Evolutionary conservation across 2,329 filamentous ascomycete genomes (phyloP), one percentile per base, ranked within the genome.

Genomic region (Paraconiothyrium brasiliense): DNA sequence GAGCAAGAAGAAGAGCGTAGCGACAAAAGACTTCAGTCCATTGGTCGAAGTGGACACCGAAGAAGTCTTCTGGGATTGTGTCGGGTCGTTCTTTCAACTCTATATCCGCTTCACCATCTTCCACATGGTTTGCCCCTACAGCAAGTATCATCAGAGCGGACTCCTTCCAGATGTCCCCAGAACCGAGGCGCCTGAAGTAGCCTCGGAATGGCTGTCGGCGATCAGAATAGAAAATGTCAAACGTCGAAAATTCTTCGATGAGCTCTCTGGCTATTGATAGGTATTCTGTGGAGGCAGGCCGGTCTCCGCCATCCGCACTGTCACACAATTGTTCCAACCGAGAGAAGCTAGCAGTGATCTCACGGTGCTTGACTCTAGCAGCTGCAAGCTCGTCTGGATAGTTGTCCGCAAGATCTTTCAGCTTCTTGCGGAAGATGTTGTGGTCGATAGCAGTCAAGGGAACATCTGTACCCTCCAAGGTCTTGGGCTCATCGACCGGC

Each of bases 1-100:
- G 86, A 8, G 93, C 91, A 35, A 95, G 85, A 5, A 90, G 84
- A 51, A 97, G 84, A 3, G 93, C 91, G 74, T 96, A 96, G 71
- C 95, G 92, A 39, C 96, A 85, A 74, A 99, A 97, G 0, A 97
- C 85, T 68, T 96, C 92, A 3, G 97, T 85, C 95, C 95, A 99
- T 50, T 89, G 86, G 60, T 89, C 84, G 73, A 98, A 97, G 0
- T 89, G 83, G 50, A 98, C 92, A 8, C 91, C 91, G 67, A 92
- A 90, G 73, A 93, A 94, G 61, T 85, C 83, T 50, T 78, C 78
- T 2, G 86, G 86, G 41, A 84, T 34, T 6, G 49, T 27, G 20
- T 72, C 68, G 16, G 74, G 72, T 24, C 63, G 69, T 50, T 76
- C 68, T 57, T 67, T 68, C 9, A 76, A 63, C 48, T 76, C 74